Evolutionary conservation across 257 asterid species (phyloP), one percentile per base, ranked within the genome.

Genomic region (Plantago elongata): DNA sequence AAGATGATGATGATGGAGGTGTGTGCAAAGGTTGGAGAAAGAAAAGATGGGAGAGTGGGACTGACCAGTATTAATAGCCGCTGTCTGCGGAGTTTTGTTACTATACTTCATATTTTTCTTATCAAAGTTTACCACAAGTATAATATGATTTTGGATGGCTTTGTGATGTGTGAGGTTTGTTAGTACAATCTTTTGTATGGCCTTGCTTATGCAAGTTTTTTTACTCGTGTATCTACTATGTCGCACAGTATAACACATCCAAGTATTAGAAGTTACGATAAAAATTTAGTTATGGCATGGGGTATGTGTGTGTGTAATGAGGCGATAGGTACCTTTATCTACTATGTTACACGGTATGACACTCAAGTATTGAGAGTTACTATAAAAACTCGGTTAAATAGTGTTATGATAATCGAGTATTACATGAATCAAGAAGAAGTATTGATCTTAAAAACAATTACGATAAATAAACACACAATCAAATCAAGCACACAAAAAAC

Each of bases 21-120:
- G 1, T 22, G 61, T 58, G 46, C 68, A 64, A 72, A 56, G 78
- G 51, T 72, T 63, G 76, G 79, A 78, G 66, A 71, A 64, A 55
- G 63, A 45, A 67, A 63, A 68, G 54, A 14, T 47, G 49, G 73
- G 74, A 66, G 55, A 60, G 81, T 76, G 83, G 83, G 81, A 66
- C 84, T 78, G 84, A 57, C 80, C 79, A 84, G 51, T 79, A 81
- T 83, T 81, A 87, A 80, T 84, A 80, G 84, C 89, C 86, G 86
- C 62, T 87, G 95, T 84, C 89, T 80, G 81, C 92, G 95, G 84
- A 64, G 43, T 30, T 30, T 58, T 34, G 40, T 34, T 34, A 18
- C 38, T 54, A 57, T 37, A 52, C 38, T 71, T 18, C 18, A 38
- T 11, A n/a, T 42, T 9, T 22, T 45, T 11, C 7, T 47, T 65